Evolutionary conservation across 805 yeast genomes (phyloP).

Genomic region (Yarrowia osloensis): DNA sequence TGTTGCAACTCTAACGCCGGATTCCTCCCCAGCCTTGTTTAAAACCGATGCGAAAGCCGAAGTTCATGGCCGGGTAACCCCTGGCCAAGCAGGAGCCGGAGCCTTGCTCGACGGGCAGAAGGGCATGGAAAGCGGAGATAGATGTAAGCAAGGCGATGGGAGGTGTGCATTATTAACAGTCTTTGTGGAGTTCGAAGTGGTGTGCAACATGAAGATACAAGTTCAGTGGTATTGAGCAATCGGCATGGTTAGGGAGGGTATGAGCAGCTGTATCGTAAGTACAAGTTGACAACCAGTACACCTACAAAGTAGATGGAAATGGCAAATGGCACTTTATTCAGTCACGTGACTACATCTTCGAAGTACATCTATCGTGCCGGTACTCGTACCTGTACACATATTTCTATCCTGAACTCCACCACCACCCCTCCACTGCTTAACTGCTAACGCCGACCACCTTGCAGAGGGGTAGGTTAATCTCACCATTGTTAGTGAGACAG

Average conservation of each 20-base stretch:
- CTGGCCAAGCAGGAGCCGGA: neutral
- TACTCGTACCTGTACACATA: too few species aligned
- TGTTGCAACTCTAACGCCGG: neutral
- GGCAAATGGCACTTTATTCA: too few species aligned
- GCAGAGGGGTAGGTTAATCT: neutral
- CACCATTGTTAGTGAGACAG: neutral
- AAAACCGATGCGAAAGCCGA: slow-evolving; percentile 25
- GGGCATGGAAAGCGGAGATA: neutral
- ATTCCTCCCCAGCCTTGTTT: neutral
- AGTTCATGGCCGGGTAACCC: slow-evolving; percentile 23
- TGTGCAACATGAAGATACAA: too few species aligned
- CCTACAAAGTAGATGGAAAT: too few species aligned
- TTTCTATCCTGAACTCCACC: too few species aligned
- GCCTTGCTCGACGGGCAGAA: too few species aligned
- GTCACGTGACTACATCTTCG: too few species aligned
- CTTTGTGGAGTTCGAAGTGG: neutral
- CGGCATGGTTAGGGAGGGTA: too few species aligned
- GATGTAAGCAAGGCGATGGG: neutral
- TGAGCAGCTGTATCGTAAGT: too few species aligned
- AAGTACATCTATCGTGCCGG: too few species aligned
- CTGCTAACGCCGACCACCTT: neutral
- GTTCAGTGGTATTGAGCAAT: too few species aligned
- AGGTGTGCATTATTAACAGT: slow-evolving; percentile 20
- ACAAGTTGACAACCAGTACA: too few species aligned
- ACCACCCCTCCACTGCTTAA: neutral